These are phyloP conservation scores for Talaromyces funiculosus DNA, from an alignment of 2,329 filamentous ascomycete species.

Conservation along the genomic window DNA sequence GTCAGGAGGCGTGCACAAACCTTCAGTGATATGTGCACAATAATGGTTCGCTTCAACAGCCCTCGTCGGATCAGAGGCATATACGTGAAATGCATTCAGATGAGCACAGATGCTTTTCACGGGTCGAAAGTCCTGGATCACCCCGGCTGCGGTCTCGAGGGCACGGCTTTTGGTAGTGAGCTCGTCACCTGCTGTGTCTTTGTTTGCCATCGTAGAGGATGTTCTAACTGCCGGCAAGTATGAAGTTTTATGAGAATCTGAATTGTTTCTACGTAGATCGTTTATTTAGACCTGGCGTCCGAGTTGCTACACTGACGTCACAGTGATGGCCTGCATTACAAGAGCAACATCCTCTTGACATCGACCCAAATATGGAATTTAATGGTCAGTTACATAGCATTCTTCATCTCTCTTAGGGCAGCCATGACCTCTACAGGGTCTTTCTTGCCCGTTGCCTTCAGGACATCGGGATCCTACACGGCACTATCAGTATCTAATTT, in stretches of 20 bases:
- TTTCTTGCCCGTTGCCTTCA: slow-evolving; percentile 75
- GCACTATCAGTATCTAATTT: neutral
- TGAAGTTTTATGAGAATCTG: neutral
- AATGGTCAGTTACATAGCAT: slow-evolving; percentile 33
- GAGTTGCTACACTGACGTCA: neutral
- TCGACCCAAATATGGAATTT: no score
- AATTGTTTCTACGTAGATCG: neutral
- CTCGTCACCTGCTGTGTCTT: slow-evolving; percentile 26
- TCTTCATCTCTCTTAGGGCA: slow-evolving; percentile 82
- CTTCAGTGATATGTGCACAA: slow-evolving; percentile 67
- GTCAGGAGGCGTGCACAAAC: slow-evolving; percentile 24
- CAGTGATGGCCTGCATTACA: neutral
- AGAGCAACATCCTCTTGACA: neutral
- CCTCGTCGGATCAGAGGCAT: slow-evolving; percentile 64
- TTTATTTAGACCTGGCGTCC: neutral
- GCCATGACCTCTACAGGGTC: slow-evolving; percentile 80
- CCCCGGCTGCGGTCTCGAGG: slow-evolving; percentile 33
- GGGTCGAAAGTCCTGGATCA: slow-evolving; percentile 55
- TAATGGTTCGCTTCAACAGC: slow-evolving; percentile 78
- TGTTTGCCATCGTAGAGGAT: neutral
- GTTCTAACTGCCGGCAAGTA: neutral
- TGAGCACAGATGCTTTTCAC: slow-evolving; percentile 73
- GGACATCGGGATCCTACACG: slow-evolving; percentile 68
- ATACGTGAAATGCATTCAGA: slow-evolving; percentile 80
- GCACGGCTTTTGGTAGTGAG: slow-evolving; percentile 31